These are phyloP conservation scores for Triticum timopheevii DNA, from an alignment of 176 grass and related monocot species.

Conservation along the genomic window DNA sequence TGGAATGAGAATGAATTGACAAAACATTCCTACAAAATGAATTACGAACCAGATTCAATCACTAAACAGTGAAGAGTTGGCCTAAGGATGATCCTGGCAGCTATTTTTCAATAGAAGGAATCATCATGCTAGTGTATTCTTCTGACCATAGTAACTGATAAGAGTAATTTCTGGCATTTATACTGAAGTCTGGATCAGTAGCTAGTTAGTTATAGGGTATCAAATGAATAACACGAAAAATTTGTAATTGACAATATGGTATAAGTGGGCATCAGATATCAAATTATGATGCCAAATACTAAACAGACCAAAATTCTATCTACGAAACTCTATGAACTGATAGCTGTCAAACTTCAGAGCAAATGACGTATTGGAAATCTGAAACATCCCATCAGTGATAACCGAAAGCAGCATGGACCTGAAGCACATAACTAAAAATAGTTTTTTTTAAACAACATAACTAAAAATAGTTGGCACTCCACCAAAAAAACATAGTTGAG, in stretches of 20 bases:
- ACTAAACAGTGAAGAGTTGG: no score
- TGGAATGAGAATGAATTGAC: neutral
- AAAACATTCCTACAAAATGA: neutral
- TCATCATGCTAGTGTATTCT: neutral
- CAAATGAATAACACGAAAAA: neutral
- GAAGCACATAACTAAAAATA: neutral
- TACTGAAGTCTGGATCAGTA: neutral
- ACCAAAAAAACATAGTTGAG: neutral
- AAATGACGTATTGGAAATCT: neutral
- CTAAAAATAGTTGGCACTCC: neutral
- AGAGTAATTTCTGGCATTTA: neutral
- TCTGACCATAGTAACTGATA: neutral
- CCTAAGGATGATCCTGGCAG: no score
- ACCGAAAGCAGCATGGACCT: neutral
- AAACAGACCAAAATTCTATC: neutral
- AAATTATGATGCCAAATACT: neutral
- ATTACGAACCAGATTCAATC: neutral
- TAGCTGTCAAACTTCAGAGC: neutral
- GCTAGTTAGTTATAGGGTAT: neutral
- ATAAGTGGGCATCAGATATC: neutral
- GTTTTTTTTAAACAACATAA: neutral
- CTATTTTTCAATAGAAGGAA: neutral
- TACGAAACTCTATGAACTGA: neutral
- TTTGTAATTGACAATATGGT: neutral
- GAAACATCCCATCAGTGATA: neutral